Base-by-base conservation (phyloP, 2,329 filamentous ascomycete genomes). In the Alternaria alternata region DNA sequence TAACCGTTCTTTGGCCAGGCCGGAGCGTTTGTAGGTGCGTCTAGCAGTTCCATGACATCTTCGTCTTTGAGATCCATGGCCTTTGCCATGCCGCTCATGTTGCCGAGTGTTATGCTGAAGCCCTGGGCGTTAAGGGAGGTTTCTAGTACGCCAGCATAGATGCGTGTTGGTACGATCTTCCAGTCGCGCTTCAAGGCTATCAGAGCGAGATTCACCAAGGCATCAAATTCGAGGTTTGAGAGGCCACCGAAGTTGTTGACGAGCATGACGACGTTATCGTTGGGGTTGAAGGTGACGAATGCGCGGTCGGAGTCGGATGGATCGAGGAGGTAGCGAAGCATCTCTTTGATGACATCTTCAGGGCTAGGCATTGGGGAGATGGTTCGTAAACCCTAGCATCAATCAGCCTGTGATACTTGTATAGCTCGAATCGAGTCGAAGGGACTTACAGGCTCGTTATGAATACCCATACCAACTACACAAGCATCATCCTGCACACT, bases 121-220 rank as follows among this genome's bases (percentile, higher is more conserved):
- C 85, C 85, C 7, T 85, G 84, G 1, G 81, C 85, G 64, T 87
- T 86, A 8, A 87, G 74, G 0, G 83, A 85, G 0, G 84, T 85
- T 60, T 86, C 84, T 46, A 86, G 83, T 3, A 80, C 74, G 7
- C 81, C 81, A 1, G 80, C 79, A 62, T 84, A 83, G 42, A 84
- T 81, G 47, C 83, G 80, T 11, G 71, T 69, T 1, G 84, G 84
- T 7, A 74, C 76, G 51, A 86, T 84, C 4, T 80, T 78, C 81
- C 82, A 86, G 56, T 82, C 81, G 5, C 71, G 70, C 49, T 82
- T 67, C 24, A 85, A 72, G 12, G 81, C 76, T 44, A 76, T 69
- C 1, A 81, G 65, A 5, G 75, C 73, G 26, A 84, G 75, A 48
- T 81, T 77, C 2, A 81, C 81, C 52, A 86, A 73, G 2, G 80